These are phyloP conservation scores for Termitomyces sp. DNA, from an alignment of 768 basidiomycete genomes.

Conservation along the genomic window DNA sequence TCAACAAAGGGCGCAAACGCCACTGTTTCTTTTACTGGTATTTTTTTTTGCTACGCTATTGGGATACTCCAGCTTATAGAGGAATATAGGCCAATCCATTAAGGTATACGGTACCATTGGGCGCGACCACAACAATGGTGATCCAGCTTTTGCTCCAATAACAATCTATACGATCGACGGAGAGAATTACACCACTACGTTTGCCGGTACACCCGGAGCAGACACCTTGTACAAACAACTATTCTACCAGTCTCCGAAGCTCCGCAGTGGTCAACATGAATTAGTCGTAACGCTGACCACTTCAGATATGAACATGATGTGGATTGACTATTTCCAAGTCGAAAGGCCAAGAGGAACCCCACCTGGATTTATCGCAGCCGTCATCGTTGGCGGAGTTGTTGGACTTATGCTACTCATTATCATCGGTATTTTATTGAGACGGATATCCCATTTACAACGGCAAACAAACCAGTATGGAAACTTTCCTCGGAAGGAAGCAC, in stretches of 20 bases:
- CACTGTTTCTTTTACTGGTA: constrained; percentile 6
- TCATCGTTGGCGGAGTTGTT: background rate
- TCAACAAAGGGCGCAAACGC: constrained; percentile 2
- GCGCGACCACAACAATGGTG: constrained; percentile 6
- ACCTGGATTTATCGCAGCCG: constrained; percentile 1
- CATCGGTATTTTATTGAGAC: background rate
- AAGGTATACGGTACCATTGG: constrained; percentile 14
- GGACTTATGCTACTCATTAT: background rate
- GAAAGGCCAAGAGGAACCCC: background rate
- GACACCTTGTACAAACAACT: background rate
- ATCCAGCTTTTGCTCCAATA: constrained; percentile 7
- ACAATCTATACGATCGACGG: constrained; percentile 8
- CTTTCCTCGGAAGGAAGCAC: background rate
- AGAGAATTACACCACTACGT: background rate
- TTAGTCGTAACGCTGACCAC: constrained; percentile 2
- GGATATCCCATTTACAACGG: background rate
- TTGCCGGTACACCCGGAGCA: background rate
- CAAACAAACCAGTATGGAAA: constrained; percentile 2
- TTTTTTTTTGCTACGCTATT: background rate
- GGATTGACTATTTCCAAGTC: constrained; percentile 8
- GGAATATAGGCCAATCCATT: constrained; percentile 4
- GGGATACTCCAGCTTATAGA: background rate
- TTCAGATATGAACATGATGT: constrained; percentile 2
- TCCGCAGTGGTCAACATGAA: constrained; percentile 3
- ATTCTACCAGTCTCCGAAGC: constrained; percentile 5